Evolutionary conservation across 306 rosid species (phyloP), one percentile per base, ranked within the genome.

Genomic region (Rubus idaeus): DNA sequence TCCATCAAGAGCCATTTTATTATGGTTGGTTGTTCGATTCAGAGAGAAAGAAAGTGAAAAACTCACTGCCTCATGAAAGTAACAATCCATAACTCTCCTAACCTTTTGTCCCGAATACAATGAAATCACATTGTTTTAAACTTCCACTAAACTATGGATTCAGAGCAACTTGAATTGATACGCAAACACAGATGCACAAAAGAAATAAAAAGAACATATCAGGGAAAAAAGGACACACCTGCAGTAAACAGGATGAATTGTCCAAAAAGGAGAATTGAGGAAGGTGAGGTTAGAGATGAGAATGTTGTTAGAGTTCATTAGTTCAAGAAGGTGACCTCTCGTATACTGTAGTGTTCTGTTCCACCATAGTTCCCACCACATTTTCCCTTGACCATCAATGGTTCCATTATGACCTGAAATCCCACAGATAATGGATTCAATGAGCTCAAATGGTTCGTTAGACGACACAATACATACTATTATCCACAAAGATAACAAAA

Each of bases 341-440:
- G 98, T 95, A 79, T 92, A 83, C 70, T 79, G 83, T 79, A 95
- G 79, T 51, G 98, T 92, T 85, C 91, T 90, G 79, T 95, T 95
- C 98, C 97, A 95, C 97, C 98, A 95, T 10, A 95, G 91, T 8
- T 95, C 96, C 97, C 98, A 95, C 98, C 98, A 95, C 88, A 95
- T 89, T 77, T 70, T 89, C 60, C 98, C 98, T 82, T 87, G 96
- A 67, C 97, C 98, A 49, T 95, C 98, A 81, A 95, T 77, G 41
- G 92, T 89, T 75, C 98, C 98, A 81, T 95, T 95, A 68, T 90
- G 46, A 85, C 98, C 97, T 95, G 84, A 84, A 85, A 77, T 63
- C 60, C 52, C 78, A 58, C 77, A 79, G 4, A 80, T 78, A 74
- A 21, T 2, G 50, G 60, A 61, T 45, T 21, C 42, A 39, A 62